Base-by-base conservation (phyloP, 768 basidiomycete species). In the Tylopilus sp. region DNA sequence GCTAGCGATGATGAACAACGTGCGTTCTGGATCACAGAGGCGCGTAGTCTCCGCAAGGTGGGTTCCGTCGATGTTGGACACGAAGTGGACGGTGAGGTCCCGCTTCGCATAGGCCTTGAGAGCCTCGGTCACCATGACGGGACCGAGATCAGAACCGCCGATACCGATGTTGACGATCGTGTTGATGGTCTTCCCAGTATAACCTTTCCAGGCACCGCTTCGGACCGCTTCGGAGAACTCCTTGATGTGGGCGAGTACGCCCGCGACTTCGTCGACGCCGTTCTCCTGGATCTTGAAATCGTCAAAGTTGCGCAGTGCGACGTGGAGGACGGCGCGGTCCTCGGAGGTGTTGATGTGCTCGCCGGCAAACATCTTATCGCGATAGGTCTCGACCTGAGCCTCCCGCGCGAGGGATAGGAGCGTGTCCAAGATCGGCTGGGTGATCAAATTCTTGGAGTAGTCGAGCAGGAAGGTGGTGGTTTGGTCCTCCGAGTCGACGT, bases 271-370 rank as follows among this genome's bases (percentile, higher is more conserved):
- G 58, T 86, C 79, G 10, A 84, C 89, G 38, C 93, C 95, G 3
- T 71, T 73, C 72, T 98, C 97, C 42, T 74, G 62, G 71, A 96
- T 93, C 63, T 81, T 76, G 74, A 88, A 92, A 58, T 87, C 84
- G 54, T 86, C 80, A 60, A 80, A 73, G 74, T 86, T 84, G 58
- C 97, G 86, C 45, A 99, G 81, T 6, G 97, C 96, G 54, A 98
- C 78, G 71, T 99, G 97, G 3, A 99, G 82, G 7, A 98, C 97
- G 3, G 97, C 92, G 50, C 97, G 92, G 66, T 92, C 95, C 71
- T 98, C 97, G 22, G 93, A 95, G 17, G 95, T 98, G 77, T 98
- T 98, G 80, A 98, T 98, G 72, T 97, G 97, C 70, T 89, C 85
- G 41, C 97, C 96, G 2, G 86, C 72, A 68, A 96, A 98, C 94